These are phyloP conservation scores for Lagerstroemia speciosa DNA, from an alignment of 345 rosid species.

Conservation along the genomic window DNA sequence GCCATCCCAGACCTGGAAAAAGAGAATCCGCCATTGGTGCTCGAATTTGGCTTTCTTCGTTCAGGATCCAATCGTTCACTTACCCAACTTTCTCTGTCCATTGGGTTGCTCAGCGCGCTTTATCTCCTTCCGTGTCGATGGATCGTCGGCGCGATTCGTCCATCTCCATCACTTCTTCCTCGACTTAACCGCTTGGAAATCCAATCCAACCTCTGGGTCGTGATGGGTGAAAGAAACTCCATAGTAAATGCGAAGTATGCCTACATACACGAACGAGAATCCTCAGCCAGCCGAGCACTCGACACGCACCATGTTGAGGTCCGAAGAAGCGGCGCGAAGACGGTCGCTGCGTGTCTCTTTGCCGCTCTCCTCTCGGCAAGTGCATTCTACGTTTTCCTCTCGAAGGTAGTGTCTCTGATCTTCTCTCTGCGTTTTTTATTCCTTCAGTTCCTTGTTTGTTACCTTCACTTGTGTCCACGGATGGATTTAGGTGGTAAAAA, in stretches of 20 bases:
- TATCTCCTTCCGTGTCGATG: too few relatives aligned
- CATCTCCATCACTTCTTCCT: too few relatives aligned
- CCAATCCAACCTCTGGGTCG: neutral
- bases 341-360: constrained; percentile 25
- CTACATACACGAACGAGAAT: constrained; percentile 34
- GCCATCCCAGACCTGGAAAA: too few relatives aligned
- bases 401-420: constrained; percentile 33
- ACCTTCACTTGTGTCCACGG: neutral
- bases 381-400: constrained; percentile 25
- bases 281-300: constrained; percentile 29
- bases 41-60: too few relatives aligned
- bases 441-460: neutral
- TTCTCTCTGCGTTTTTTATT: neutral
- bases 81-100: too few relatives aligned
- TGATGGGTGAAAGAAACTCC: constrained; percentile 13
- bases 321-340: constrained; percentile 27
- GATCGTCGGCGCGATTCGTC: too few relatives aligned
- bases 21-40: too few relatives aligned
- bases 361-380: constrained; percentile 27
- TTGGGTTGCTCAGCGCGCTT: too few relatives aligned
- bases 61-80: too few relatives aligned
- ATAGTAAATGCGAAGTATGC: constrained; percentile 30
- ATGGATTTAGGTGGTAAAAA: too few relatives aligned
- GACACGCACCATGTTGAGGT: constrained; percentile 56
- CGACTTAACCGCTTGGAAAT: too few relatives aligned